Percentiles rank a stretch among this genome's conserved stretches.
Evolutionary conservation across 805 yeast genomes (phyloP).

Genomic region (Sungouiozyma intestinalis): DNA sequence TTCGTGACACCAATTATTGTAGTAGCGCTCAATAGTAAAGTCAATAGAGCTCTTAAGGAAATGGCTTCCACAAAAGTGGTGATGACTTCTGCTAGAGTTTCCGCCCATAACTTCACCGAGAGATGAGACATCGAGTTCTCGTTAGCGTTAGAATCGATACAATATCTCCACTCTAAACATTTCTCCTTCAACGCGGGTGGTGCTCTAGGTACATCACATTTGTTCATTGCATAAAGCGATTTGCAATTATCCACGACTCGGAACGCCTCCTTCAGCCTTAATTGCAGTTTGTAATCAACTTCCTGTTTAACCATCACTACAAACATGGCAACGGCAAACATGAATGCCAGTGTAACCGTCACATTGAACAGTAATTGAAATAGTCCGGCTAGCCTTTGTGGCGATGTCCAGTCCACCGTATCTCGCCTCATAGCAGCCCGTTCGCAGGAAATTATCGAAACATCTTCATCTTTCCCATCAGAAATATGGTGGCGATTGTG

Average conservation of each 20-base stretch:
- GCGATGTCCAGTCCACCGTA: slow-evolving; percentile 2
- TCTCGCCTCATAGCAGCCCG: not conserved
- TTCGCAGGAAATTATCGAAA: not conserved
- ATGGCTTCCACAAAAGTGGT: slow-evolving; percentile 68
- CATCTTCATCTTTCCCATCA: not conserved
- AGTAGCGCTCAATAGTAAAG: slow-evolving; percentile 35
- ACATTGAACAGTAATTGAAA: slow-evolving; percentile 54
- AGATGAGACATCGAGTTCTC: slow-evolving; percentile 46
- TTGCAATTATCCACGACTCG: slow-evolving; percentile 56
- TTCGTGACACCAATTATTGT: slow-evolving; percentile 47
- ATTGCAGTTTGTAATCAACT: slow-evolving; percentile 58
- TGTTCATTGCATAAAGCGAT: slow-evolving; percentile 57
- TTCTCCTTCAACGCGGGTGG: slow-evolving; percentile 70
- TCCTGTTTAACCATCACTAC: slow-evolving; percentile 52
- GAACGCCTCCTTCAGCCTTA: slow-evolving; percentile 45
- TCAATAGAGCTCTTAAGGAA: slow-evolving; percentile 53
- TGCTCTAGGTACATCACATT: slow-evolving; percentile 56
- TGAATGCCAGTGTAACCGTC: slow-evolving; percentile 38
- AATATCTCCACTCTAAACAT: slow-evolving; percentile 68
- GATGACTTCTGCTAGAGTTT: slow-evolving; percentile 70
- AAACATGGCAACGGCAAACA: slow-evolving; percentile 43
- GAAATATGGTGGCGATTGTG: no score
- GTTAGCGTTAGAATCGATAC: slow-evolving; percentile 39
- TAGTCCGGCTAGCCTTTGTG: slow-evolving; percentile 29
- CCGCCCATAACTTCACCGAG: slow-evolving; percentile 64